These are phyloP conservation scores for Ilyonectria destructans DNA, from an alignment of 2,329 filamentous ascomycete species.

Conservation along the genomic window DNA sequence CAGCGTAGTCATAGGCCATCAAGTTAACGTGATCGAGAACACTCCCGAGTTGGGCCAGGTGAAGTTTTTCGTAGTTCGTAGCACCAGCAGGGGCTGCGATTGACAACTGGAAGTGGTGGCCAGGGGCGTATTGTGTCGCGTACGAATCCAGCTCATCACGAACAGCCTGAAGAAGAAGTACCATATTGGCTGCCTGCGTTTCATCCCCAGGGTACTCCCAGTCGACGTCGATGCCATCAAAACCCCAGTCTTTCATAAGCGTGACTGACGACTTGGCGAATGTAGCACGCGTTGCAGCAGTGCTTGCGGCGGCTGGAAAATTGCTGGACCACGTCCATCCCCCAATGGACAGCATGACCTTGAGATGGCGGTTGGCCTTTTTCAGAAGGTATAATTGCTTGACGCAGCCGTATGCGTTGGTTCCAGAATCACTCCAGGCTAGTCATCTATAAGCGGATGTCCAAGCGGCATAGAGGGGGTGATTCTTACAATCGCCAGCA, in stretches of 20 bases:
- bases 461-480: background rate
- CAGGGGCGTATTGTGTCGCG: conserved; percentile 59
- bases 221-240: conserved; percentile 65
- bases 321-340: conserved; percentile 89
- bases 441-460: background rate
- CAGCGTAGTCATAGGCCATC: conserved; percentile 86
- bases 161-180: conserved; percentile 62
- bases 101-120: conserved; percentile 69
- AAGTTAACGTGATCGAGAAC: conserved; percentile 73
- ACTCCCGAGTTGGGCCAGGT: conserved; percentile 63
- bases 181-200: conserved; percentile 61
- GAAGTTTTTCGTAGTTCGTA: conserved; percentile 64
- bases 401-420: conserved; percentile 84
- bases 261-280: conserved; percentile 81
- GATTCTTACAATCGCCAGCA: conserved; percentile 72
- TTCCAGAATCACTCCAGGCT: conserved; percentile 58
- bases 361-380: conserved; percentile 83
- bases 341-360: conserved; percentile 85
- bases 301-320: conserved; percentile 79
- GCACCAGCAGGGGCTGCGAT: conserved; percentile 69
- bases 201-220: conserved; percentile 59
- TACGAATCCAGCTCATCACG: conserved; percentile 67
- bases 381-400: conserved; percentile 88
- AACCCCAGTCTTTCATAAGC: conserved; percentile 72
- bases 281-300: conserved; percentile 70